A percentile compares a stretch with the other conserved stretches of the same genome.
phyloP scores from a whole-genome alignment of 2,329 filamentous ascomycete genomes.

The Hymenoscyphus occultus region DNA sequence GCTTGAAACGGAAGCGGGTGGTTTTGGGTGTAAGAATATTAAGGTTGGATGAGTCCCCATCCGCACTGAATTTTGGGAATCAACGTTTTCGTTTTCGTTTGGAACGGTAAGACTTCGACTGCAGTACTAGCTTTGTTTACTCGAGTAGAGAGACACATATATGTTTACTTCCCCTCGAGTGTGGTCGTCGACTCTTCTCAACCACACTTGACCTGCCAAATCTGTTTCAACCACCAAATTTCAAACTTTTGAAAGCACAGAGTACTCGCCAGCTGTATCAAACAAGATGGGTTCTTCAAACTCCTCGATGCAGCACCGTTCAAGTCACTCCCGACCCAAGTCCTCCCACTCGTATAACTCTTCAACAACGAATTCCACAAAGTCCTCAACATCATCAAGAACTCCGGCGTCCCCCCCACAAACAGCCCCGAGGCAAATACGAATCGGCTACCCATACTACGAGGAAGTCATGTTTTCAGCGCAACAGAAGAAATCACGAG shows the following conservation, averaged over 20 bases:
- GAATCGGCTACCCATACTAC: conserved; percentile 10
- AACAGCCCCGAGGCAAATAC: conserved; percentile 5
- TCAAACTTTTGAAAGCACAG: not conserved
- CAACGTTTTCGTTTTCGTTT: not conserved
- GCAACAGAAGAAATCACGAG: conserved; percentile 5
- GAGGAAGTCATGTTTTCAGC: conserved; percentile 8
- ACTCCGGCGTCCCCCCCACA: not conserved
- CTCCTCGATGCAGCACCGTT: not conserved
- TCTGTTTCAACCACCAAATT: not conserved
- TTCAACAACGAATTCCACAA: conserved; percentile 1
- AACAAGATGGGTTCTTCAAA: not conserved
- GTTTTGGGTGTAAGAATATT: not conserved
- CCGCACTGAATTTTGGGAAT: not conserved
- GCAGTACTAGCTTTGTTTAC: not conserved
- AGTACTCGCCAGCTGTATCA: not conserved
- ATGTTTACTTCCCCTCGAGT: not conserved
- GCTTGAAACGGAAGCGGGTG: not conserved
- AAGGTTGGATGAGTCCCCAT: not conserved
- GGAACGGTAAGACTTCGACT: not conserved
- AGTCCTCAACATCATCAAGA: not conserved
- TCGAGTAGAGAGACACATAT: not conserved
- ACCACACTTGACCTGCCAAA: not conserved
- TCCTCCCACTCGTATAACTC: not conserved
- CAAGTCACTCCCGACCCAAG: not conserved
- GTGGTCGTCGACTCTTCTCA: not conserved